Evolutionary conservation across 108 stramenopile genomes (phyloP), one percentile per base, ranked within the genome.

Genomic region (Phaeodactylum tricornutum): DNA sequence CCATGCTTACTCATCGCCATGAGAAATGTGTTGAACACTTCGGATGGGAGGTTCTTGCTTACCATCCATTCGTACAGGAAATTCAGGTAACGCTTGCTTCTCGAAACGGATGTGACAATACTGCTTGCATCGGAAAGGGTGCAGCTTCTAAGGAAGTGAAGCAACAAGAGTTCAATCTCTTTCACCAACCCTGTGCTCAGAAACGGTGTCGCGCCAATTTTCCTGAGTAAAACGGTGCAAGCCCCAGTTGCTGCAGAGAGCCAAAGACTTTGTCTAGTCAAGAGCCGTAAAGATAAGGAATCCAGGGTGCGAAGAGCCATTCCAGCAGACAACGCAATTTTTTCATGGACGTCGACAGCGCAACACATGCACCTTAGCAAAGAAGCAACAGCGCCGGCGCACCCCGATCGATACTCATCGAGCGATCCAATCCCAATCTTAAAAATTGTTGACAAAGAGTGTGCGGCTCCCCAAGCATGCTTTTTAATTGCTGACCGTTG

Each of bases 381-480:
- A n/a, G n/a, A n/a, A n/a, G n/a, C n/a, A n/a, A n/a, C n/a, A n/a
- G n/a, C n/a, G n/a, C n/a, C n/a, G n/a, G n/a, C n/a, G n/a, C n/a
- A n/a, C n/a, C n/a, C n/a, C n/a, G n/a, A n/a, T n/a, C n/a, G n/a
- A n/a, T n/a, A n/a, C n/a, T n/a, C n/a, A n/a, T n/a, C n/a, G n/a
- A n/a, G n/a, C n/a, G n/a, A n/a, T n/a, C n/a, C n/a, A n/a, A n/a
- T 31, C 29, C 19, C 26, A 17, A 30, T 11, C 5, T 5, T 15
- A 24, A 75, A 41, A 22, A 66, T 32, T 1, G 53, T 26, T 11
- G 52, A 63, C 19, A 75, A 21, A n/a, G 74, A 55, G 40, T 66
- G 43, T 29, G 79, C 79, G 1, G 74, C 53, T 38, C 86, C 86
- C 81, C 86, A 84, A 17, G 76, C 77, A 40, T 81, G 79, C 51